Percentiles rank a stretch among this genome's conserved stretches.
These are phyloP conservation scores for Termitomyces sp. DNA, from an alignment of 1,284 basidiomycete genomes.

Conservation along the genomic window DNA sequence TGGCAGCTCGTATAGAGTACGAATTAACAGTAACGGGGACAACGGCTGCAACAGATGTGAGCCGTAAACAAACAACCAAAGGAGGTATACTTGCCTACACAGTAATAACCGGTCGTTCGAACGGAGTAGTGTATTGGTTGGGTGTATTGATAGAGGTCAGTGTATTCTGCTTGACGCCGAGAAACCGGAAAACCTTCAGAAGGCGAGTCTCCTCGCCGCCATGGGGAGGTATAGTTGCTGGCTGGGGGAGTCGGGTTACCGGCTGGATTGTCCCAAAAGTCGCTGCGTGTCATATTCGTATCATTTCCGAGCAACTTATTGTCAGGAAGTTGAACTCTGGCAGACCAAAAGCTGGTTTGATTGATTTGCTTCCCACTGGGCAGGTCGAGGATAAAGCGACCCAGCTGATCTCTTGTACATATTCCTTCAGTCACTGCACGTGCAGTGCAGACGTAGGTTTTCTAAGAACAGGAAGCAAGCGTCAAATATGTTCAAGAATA, in stretches of 20 bases:
- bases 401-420: constrained; percentile 68
- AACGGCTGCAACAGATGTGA: constrained; percentile 48
- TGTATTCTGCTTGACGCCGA: constrained; percentile 32
- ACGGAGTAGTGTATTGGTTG: constrained; percentile 76
- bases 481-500: not conserved
- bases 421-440: constrained; percentile 65
- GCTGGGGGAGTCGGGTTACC: constrained; percentile 52
- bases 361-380: constrained; percentile 56
- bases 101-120: constrained; percentile 91
- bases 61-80: constrained; percentile 2
- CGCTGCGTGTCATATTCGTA: constrained; percentile 20
- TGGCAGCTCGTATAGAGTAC: constrained; percentile 31
- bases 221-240: constrained; percentile 42
- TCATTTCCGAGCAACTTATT: constrained; percentile 22
- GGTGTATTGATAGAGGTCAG: constrained; percentile 48
- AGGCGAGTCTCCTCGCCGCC: constrained; percentile 30
- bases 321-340: constrained; percentile 53
- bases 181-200: constrained; percentile 5
- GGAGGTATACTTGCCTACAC: constrained; percentile 63
- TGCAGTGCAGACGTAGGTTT: constrained; percentile 88
- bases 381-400: constrained; percentile 79
- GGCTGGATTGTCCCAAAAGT: constrained; percentile 55
- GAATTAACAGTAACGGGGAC: constrained; percentile 74
- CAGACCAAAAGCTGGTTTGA: constrained; percentile 78
- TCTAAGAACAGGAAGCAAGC: constrained; percentile 45